Evolutionary conservation across 768 basidiomycete species (phyloP), one percentile per base, ranked within the genome.

Genomic region (Hericium rajendrae): DNA sequence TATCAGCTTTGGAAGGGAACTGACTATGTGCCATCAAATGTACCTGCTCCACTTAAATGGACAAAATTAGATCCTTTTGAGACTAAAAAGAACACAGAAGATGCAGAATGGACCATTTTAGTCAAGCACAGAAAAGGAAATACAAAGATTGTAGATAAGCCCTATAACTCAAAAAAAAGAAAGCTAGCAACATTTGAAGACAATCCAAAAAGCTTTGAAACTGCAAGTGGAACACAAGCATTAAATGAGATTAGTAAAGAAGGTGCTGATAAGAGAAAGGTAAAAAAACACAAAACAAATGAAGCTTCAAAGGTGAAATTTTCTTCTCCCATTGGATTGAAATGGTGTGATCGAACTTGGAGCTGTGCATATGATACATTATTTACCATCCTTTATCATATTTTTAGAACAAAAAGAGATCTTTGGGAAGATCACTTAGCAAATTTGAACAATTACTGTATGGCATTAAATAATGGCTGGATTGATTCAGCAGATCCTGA

Each of bases 341-440:
- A 12, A 16, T 59, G 59, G 59, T 18, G 56, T 48, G 15, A 5
- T 20, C n/a, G 20, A 11, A 56, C 22, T 11, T 52, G 24, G 15
- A 56, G 49, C 55, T 59, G 55, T 59, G 59, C 59, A 32, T 59
- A 51, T 53, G 59, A 59, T 38, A 50, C 28, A 24, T 8, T 56
- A 2, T n/a, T 59, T 15, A 40, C 32, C 26, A 56, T 56, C 11
- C 48, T 55, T 9, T 40, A 38, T 16, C 32, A 48, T 12, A 51
- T 49, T 1, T 51, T 38, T 20, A 32, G 4, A 15, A n/a, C 41
- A 11, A 16, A 49, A 4, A 39, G 2, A 4, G 26, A n/a, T 22
- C 13, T 16, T 5, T 55, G 43, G 58, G 22, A n/a, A 9, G 28
- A 46, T 10, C 22, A 51, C 12, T 18, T 40, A 13, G 22, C 48